Evolutionary conservation across 345 rosid genomes (phyloP), one percentile per base, ranked within the genome.

Genomic region (Salix koriyanagi): DNA sequence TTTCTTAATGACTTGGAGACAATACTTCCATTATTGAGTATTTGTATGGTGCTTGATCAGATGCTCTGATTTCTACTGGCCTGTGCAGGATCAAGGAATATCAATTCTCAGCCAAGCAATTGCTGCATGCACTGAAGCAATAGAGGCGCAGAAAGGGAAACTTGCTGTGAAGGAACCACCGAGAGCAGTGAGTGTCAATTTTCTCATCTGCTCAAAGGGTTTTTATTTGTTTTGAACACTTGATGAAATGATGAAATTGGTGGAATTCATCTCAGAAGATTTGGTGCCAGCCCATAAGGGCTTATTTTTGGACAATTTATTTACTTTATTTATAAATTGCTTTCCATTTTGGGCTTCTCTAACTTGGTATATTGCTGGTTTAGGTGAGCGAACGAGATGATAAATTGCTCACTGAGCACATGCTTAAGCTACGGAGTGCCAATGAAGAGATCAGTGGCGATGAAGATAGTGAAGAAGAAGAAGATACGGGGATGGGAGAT

Each of bases 311-410:
- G 26, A 56, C 61, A 21, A 8, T 8, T 56, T 56, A 23, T n/a
- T 56, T 56, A n/a, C 61, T n/a, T 67, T 7, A 19, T 36, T 36
- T 67, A n/a, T 21, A 21, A 10, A 48, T 37, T 7, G 23, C 10
- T 39, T 32, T 64, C 44, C n/a, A 64, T 18, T 52, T 71, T 23
- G 77, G 46, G n/a, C 62, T 7, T 13, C 42, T 71, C 68, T 84
- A 37, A 79, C 48, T 58, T 65, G 60, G 2, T 75, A 65, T 79
- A 32, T 60, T 32, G 77, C 25, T 78, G 65, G 23, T 83, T 67
- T 66, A 94, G 99, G 99, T 96, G 98, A 96, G 99, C 61, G 99
- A 96, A 84, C 79, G 97, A 25, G 99, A 96, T 79, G 99, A 96
- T 77, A 93, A 93, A 84, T 82, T 92, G 79, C 90, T 96, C 15